Evolutionary conservation across 805 yeast species (phyloP).

Genomic region (Saturnispora besseyi): DNA sequence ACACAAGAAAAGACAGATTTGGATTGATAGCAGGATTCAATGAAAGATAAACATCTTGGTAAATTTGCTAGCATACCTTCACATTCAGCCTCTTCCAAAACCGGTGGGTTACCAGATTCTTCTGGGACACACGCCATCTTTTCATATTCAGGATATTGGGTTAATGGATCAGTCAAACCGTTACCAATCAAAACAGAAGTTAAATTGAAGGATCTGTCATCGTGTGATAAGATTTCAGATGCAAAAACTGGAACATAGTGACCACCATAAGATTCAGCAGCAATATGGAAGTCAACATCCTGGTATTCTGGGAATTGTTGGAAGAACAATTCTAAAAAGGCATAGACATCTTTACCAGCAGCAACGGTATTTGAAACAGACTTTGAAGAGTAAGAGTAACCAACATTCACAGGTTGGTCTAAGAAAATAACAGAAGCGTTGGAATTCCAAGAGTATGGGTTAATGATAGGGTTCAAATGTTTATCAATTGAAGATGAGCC

Average conservation of each 20-base stretch:
- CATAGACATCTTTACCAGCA: conserved; percentile 82
- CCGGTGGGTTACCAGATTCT: conserved; percentile 69
- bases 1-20: conserved; percentile 51
- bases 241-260: conserved; percentile 71
- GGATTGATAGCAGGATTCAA: conserved; percentile 55
- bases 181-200: conserved; percentile 84
- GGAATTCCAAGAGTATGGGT: conserved; percentile 84
- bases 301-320: conserved; percentile 69
- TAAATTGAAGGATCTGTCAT: conserved; percentile 52
- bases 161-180: conserved; percentile 80
- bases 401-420: conserved; percentile 92
- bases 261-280: conserved; percentile 83
- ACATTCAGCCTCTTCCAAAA: conserved; percentile 63
- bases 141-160: conserved; percentile 69
- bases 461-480: conserved; percentile 57
- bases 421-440: conserved; percentile 86
- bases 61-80: conserved; percentile 49
- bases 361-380: conserved; percentile 61
- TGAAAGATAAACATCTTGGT: conserved; percentile 56
- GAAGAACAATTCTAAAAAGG: conserved; percentile 77
- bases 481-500: conserved; percentile 76
- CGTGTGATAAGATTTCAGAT: conserved; percentile 44
- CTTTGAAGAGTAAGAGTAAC: conserved; percentile 70
- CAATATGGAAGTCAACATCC: conserved; percentile 56
- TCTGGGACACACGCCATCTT: conserved; percentile 87